Conservation (phyloP, 2,329 filamentous ascomycete genomes). For the Aspergillus sp. region DNA sequence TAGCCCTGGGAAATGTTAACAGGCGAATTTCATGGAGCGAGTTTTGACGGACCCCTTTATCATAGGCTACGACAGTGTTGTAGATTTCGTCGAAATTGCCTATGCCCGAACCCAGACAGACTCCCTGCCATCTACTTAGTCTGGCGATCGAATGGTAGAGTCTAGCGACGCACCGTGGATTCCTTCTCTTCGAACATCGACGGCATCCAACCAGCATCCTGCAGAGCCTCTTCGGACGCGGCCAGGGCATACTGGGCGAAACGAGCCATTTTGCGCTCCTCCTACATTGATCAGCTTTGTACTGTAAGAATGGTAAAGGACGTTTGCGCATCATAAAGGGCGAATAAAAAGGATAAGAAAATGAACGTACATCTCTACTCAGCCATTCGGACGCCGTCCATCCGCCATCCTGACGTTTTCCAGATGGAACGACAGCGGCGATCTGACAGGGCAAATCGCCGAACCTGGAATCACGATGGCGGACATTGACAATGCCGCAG, state of each 20-base stretch:
- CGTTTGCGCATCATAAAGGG: background rate
- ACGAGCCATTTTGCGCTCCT: constrained; percentile 76
- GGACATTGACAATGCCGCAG: constrained; percentile 75
- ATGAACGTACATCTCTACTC: constrained; percentile 36
- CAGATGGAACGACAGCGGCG: constrained; percentile 73
- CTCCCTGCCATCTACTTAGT: constrained; percentile 54
- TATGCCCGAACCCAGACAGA: constrained; percentile 93
- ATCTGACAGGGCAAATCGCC: constrained; percentile 76
- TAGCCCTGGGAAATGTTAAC: constrained; percentile 63
- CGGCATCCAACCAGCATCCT: constrained; percentile 76
- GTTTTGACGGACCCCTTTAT: constrained; percentile 60
- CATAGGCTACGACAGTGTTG: constrained; percentile 73
- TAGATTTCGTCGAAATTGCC: constrained; percentile 92
- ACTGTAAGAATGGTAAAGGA: background rate
- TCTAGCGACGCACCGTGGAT: constrained; percentile 55
- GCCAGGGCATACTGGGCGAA: constrained; percentile 92
- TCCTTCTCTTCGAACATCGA: constrained; percentile 62
- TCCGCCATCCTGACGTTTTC: constrained; percentile 42
- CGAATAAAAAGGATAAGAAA: background rate
- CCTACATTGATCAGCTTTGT: constrained; percentile 36
- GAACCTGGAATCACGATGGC: constrained; percentile 62
- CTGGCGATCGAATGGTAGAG: background rate
- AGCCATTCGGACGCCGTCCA: constrained; percentile 47
- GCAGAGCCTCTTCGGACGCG: constrained; percentile 78
- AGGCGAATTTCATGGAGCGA: background rate